Percentiles rank a stretch among this genome's conserved stretches.
These are phyloP conservation scores for Calonectria hongkongensis DNA, from an alignment of 2,329 filamentous ascomycete species.

Conservation along the genomic window DNA sequence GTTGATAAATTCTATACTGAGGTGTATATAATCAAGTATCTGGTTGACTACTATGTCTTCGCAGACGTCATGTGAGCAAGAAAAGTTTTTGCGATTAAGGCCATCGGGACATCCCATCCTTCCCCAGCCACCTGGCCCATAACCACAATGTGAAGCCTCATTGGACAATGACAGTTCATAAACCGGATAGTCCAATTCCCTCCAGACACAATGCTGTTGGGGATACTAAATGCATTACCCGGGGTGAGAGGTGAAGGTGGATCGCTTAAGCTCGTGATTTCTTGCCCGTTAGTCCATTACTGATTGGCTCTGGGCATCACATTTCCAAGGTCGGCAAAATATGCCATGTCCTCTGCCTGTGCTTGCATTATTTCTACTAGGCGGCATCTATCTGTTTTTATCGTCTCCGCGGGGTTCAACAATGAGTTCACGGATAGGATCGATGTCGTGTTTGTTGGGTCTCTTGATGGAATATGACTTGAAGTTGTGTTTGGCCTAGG, in stretches of 20 bases:
- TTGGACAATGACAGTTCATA: conserved; percentile 5
- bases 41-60: not conserved
- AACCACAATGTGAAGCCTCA: conserved; percentile 7
- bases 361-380: conserved; percentile 12
- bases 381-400: not conserved
- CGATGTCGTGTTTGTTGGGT: not conserved
- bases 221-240: not conserved
- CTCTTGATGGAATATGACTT: not conserved
- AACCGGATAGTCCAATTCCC: conserved; percentile 12
- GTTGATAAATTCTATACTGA: not conserved
- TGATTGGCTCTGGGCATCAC: not conserved
- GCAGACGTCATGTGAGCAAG: not conserved
- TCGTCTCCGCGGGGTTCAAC: not conserved
- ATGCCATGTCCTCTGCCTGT: conserved; percentile 12
- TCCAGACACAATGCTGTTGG: conserved; percentile 2
- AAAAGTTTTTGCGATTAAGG: not conserved
- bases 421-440: conserved; percentile 6
- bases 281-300: not conserved
- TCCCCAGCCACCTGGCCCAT: not conserved
- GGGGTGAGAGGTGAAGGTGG: not conserved
- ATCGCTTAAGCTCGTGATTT: not conserved
- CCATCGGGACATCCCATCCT: conserved; percentile 7
- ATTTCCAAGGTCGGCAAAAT: conserved; percentile 12
- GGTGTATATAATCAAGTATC: not conserved
- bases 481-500: not conserved